These are phyloP conservation scores for Epichloe baconii DNA, from an alignment of 2,329 filamentous ascomycete genomes.

Conservation along the genomic window DNA sequence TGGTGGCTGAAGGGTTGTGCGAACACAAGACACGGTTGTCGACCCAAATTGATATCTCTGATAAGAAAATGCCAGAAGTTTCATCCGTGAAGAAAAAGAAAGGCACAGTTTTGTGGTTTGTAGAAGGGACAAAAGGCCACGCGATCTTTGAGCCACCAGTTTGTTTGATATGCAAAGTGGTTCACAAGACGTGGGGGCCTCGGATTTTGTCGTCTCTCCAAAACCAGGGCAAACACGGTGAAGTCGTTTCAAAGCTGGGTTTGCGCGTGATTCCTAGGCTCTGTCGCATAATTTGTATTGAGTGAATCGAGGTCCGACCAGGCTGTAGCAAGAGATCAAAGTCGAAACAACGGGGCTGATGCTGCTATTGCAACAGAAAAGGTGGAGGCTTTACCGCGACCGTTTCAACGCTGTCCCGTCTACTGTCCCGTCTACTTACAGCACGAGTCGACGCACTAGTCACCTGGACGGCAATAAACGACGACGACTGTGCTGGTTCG, in stretches of 20 bases:
- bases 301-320: background rate
- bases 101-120: background rate
- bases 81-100: background rate
- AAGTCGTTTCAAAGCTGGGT: background rate
- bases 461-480: background rate
- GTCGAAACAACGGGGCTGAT: slow-evolving; percentile 5
- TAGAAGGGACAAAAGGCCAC: too few species aligned
- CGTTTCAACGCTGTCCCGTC: background rate
- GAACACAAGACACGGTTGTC: background rate
- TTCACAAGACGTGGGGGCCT: background rate
- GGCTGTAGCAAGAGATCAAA: background rate
- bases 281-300: background rate
- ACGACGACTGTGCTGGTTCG: background rate
- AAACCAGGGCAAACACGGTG: background rate
- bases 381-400: slow-evolving; percentile 1
- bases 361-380: slow-evolving; percentile 5
- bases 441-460: background rate
- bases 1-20: slow-evolving; percentile 11
- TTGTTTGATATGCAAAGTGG: background rate
- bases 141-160: background rate
- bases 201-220: background rate
- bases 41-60: background rate
- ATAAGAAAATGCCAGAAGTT: background rate
- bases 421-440: background rate
- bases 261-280: background rate